Evolutionary conservation across 2,329 filamentous ascomycete species (phyloP), one percentile per base, ranked within the genome.

Genomic region (Neocucurbitaria cava): DNA sequence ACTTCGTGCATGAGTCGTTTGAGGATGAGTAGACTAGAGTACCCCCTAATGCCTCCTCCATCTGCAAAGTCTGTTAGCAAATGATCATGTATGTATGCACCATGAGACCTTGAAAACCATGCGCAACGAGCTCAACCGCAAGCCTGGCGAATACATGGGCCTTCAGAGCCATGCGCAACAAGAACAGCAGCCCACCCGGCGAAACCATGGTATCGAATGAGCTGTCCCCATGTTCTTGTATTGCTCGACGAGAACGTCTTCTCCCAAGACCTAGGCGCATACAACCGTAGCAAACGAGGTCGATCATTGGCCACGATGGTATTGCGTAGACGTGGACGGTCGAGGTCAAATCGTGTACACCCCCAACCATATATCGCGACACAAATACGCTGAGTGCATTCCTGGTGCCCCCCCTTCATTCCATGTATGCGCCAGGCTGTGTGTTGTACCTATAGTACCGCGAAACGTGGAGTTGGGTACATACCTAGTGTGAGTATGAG

Each of bases 21-120:
- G 38, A 83, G 63, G 23, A 83, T 82, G 46, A 82, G 65, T 40
- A 83, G 72, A 62, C 77, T 81, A 49, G 79, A 79, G 69, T 82
- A 82, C 54, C 81, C 81, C 52, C 81, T 73, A 35, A 83, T 82
- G 6, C 81, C 80, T 31, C 81, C 81, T 45, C 81, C 81, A 68
- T 83, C 76, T 75, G 51, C 33, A 15, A 21, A 15, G 18, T 18
- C 21, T 39, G 61, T 72, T 58, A 72, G 68, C 56, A 36, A 49
- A 18, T 24, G 35, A 23, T 39, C 35, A n/a, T n/a, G n/a, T n/a
- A n/a, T 46, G 31, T 46, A 24, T 43, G 39, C 20, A 31, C n/a
- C 21, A 20, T 30, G 2, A 30, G n/a, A n/a, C n/a, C n/a, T n/a
- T n/a, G n/a, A 26, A 17, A 28, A 26, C 39, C 39, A 40, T 20